Conservation (phyloP, 129 eudicot species). For the Scalesia atractyloides region DNA sequence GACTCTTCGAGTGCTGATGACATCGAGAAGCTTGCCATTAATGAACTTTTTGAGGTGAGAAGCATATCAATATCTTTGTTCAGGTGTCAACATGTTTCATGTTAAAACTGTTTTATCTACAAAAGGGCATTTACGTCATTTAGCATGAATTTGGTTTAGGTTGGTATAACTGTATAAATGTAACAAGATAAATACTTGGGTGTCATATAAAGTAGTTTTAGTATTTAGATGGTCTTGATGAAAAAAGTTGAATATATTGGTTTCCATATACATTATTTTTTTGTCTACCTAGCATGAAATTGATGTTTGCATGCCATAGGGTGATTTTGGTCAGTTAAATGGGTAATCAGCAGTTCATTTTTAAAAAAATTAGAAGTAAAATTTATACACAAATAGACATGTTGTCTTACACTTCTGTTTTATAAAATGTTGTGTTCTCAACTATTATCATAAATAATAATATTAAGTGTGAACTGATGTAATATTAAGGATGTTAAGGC, state of each 20-base stretch:
- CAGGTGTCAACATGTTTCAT: background rate
- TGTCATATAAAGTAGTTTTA: too few relatives aligned
- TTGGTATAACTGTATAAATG: background rate
- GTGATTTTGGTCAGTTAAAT: background rate
- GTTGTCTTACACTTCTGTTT: background rate
- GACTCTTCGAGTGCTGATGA: conserved; percentile 73
- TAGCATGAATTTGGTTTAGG: background rate
- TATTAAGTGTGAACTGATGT: background rate
- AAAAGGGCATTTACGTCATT: background rate
- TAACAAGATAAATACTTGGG: background rate
- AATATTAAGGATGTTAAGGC: background rate
- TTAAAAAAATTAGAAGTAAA: background rate
- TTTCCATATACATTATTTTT: background rate
- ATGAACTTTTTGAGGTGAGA: conserved; percentile 79
- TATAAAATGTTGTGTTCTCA: background rate
- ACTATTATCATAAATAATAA: background rate
- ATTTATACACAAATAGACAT: background rate
- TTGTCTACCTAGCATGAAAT: background rate
- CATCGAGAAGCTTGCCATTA: conserved; percentile 70
- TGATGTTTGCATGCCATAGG: background rate
- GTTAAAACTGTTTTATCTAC: background rate
- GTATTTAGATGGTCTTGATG: too few relatives aligned
- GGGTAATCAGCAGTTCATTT: background rate
- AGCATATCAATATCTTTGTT: background rate
- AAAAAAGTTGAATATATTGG: too few relatives aligned